Evolutionary conservation across 1,284 basidiomycete genomes (phyloP), one percentile per base, ranked within the genome.

Genomic region (Singerocomus inundabilis): DNA sequence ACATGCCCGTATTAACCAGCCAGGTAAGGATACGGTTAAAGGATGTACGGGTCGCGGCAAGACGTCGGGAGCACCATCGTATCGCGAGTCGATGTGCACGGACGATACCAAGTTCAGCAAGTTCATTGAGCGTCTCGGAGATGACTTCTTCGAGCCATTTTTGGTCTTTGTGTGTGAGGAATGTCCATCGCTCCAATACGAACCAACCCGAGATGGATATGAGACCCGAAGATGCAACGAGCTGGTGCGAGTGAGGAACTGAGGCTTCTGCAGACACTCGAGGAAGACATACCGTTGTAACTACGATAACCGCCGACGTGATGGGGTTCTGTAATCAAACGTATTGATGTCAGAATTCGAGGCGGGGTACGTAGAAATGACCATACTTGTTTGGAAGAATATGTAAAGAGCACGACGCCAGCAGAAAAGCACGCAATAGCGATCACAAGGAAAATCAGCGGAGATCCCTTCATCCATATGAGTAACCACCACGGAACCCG

Each of bases 161-260:
- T 54, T 79, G 76, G 8, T 87, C 88, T 42, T 79, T 77, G 61
- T 88, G 84, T 4, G 73, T 75, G 29, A 76, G 71, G 66, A 84
- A 90, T 26, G 81, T 77, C 78, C 80, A 85, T 8, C 86, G 79
- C 61, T 90, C 88, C 7, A 82, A 82, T 2, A 80, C 78, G 62
- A 90, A 88, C 88, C 87, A 90, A 1, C 79, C 72, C 0, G 84
- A 88, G 16, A 90, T 87, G 10, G 85, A 86, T n/a, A 78, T 72
- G n/a, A 90, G 77, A 42, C 87, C 87, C 53, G 85, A 85, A 25
- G 83, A 87, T 15, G 86, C 87, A 58, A 85, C 11, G 31, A 62
- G 49, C 63, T 66, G 29, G n/a, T 1, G 11, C 29, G 24, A n/a
- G 11, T 5, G 25, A 5, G 16, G 33, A 34, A 45, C 37, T 21